Evolutionary conservation across 768 basidiomycete species (phyloP).

Genomic region (Xerocomus spinulosus): DNA sequence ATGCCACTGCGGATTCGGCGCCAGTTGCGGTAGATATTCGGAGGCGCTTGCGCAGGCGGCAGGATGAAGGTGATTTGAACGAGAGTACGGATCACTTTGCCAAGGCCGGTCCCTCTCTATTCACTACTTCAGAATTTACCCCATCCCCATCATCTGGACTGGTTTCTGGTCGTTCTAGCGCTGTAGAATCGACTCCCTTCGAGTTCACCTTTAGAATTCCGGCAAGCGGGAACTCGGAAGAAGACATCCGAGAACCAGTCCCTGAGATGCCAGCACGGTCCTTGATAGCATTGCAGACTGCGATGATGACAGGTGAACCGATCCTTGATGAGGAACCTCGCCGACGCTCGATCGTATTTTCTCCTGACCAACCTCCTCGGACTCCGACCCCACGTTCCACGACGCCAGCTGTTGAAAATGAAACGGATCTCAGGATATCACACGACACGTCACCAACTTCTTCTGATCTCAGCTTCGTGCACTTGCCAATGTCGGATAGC

Average conservation of each 20-base stretch:
- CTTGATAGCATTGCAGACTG: conserved; percentile 22
- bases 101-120: conserved; percentile 9
- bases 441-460: conserved; percentile 7
- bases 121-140: not conserved
- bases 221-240: conserved; percentile 5
- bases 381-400: conserved; percentile 7
- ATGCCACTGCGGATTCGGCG: not conserved
- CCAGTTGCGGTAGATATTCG: conserved; percentile 3
- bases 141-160: conserved; percentile 1
- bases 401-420: conserved; percentile 10
- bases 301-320: conserved; percentile 21
- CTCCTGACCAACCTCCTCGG: conserved; percentile 16
- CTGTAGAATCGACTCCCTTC: conserved; percentile 12
- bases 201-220: conserved; percentile 25
- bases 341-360: conserved; percentile 24
- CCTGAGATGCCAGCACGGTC: conserved; percentile 24
- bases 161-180: conserved; percentile 8
- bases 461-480: conserved; percentile 16
- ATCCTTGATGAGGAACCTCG: conserved; percentile 23
- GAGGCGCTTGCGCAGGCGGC: conserved; percentile 19
- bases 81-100: not conserved
- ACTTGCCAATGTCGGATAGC: conserved; percentile 19
- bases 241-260: conserved; percentile 23
- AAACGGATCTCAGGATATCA: conserved; percentile 1
- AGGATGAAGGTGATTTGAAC: conserved; percentile 9